These are phyloP conservation scores for Lentinula aciculospora DNA, from an alignment of 768 basidiomycete genomes.

Conservation along the genomic window DNA sequence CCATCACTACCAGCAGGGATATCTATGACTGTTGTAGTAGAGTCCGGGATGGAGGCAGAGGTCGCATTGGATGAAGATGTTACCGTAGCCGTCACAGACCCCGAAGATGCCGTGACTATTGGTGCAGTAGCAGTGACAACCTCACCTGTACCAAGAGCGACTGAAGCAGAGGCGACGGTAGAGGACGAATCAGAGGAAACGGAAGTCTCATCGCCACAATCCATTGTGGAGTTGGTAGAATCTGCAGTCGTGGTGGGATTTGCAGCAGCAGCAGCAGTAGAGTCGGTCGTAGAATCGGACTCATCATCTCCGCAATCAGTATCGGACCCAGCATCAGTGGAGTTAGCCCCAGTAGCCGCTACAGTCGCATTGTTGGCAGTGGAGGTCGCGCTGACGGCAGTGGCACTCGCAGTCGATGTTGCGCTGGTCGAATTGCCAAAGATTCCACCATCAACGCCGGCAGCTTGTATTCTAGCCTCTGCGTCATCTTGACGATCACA, in stretches of 20 bases:
- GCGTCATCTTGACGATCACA: conserved; percentile 39
- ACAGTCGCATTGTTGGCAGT: not conserved
- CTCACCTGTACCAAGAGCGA: not conserved
- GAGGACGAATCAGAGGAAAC: not conserved
- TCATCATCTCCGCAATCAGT: not conserved
- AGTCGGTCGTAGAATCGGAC: not conserved
- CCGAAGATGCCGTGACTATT: not conserved
- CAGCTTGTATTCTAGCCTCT: conserved; percentile 29
- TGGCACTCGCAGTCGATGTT: not conserved
- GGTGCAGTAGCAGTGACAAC: not conserved
- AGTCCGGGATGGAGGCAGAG: not conserved
- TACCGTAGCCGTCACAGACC: not conserved
- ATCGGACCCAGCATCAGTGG: conserved; percentile 4
- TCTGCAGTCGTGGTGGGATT: not conserved
- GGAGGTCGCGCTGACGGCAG: not conserved
- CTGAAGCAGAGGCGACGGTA: not conserved
- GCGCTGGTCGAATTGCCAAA: conserved; percentile 20
- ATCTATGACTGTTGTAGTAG: not conserved
- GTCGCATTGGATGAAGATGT: not conserved
- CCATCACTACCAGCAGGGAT: not conserved
- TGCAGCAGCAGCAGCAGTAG: not conserved
- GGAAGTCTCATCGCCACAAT: not conserved
- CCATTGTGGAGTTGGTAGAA: not conserved
- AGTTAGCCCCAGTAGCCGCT: not conserved
- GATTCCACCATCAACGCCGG: conserved; percentile 39